These are phyloP conservation scores for Tylopilus balloui DNA, from an alignment of 768 basidiomycete species.

Conservation along the genomic window DNA sequence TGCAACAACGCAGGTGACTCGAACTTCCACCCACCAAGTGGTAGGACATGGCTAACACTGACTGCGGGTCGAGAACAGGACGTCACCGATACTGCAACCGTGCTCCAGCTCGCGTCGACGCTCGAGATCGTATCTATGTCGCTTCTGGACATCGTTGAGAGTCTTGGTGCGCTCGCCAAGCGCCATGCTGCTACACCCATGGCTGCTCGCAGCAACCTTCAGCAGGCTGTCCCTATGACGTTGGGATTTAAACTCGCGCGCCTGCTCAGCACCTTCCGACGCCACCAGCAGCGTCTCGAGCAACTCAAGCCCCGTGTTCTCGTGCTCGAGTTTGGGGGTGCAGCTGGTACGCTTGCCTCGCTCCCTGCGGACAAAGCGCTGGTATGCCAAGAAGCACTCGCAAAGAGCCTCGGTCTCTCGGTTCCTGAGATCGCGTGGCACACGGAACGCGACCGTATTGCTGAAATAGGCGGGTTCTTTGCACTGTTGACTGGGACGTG, in stretches of 20 bases:
- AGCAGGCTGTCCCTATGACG: conserved; percentile 46
- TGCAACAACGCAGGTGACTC: conserved; percentile 42
- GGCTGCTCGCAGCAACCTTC: conserved; percentile 45
- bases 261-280: conserved; percentile 39
- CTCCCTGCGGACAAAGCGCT: conserved; percentile 35
- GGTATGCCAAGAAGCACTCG: conserved; percentile 23
- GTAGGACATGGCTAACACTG: background rate
- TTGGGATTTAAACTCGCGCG: conserved; percentile 46
- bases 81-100: conserved; percentile 45
- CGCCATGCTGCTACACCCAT: conserved; percentile 38
- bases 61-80: conserved; percentile 30
- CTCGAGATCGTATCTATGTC: conserved; percentile 31
- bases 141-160: conserved; percentile 28
- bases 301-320: conserved; percentile 37
- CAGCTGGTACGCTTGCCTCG: conserved; percentile 44
- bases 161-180: conserved; percentile 28
- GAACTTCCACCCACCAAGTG: background rate
- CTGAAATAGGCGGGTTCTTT: conserved; percentile 42
- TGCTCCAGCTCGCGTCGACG: conserved; percentile 40
- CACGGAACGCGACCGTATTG: conserved; percentile 43
- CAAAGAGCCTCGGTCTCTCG: conserved; percentile 16
- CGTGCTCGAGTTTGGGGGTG: conserved; percentile 43
- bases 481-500: conserved; percentile 43
- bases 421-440: conserved; percentile 33
- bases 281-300: conserved; percentile 36